phyloP scores from a whole-genome alignment of 2,329 filamentous ascomycete species.

The Dactylellina sp. region DNA sequence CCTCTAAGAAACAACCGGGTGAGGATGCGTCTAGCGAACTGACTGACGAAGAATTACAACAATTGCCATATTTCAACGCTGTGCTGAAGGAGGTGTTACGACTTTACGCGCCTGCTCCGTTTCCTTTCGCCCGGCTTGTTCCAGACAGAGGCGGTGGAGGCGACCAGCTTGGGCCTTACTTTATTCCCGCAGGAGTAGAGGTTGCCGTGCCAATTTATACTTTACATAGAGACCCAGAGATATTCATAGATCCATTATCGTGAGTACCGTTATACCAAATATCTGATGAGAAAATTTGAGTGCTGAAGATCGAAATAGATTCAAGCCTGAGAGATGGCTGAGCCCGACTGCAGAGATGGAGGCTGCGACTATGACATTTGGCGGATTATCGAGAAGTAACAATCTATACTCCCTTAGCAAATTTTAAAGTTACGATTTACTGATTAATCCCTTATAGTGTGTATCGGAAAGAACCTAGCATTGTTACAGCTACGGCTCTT shows the following conservation, averaged over 20 bases:
- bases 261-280: constrained; percentile 13
- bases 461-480: constrained; percentile 10
- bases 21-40: not conserved
- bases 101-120: constrained; percentile 12
- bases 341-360: constrained; percentile 31
- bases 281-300: no score
- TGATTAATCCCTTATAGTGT: no score
- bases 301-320: no score
- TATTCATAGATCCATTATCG: constrained; percentile 6
- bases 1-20: no score
- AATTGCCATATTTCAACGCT: constrained; percentile 5
- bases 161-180: constrained; percentile 18
- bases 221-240: constrained; percentile 18
- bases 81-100: constrained; percentile 16
- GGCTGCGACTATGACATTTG: not conserved
- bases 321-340: constrained; percentile 40
- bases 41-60: constrained; percentile 23
- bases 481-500: constrained; percentile 5
- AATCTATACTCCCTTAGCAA: not conserved
- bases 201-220: constrained; percentile 12
- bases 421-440: constrained; percentile 4
- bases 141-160: constrained; percentile 13
- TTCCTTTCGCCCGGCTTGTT: constrained; percentile 12
- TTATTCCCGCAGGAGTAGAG: constrained; percentile 28
- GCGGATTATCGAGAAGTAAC: constrained; percentile 25